Evolutionary conservation across 23 red algal genomes (phyloP), one percentile per base, ranked within the genome.

Genomic region (Agarophyton chilense): DNA sequence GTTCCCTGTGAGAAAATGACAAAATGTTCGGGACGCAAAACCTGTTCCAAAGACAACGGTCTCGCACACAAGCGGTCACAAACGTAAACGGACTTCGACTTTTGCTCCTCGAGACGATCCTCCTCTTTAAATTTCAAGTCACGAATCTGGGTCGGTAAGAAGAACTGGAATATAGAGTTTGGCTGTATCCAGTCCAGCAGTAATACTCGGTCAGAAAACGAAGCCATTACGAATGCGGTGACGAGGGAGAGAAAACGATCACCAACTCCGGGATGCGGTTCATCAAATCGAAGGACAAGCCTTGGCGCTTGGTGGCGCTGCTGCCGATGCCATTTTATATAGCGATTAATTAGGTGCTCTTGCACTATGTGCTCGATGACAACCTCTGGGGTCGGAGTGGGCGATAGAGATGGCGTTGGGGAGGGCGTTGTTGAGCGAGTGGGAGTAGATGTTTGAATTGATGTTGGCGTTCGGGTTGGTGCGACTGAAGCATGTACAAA

Each of bases 161-260:
- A 70, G 64, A 70, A 70, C 11, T 70, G 64, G 28, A 42, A 70
- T 7, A 70, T 18, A 0, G 64, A 42, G 19, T 70, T 40, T 41
- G 64, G 64, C 19, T 70, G 35, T 21, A 70, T 70, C 64, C 64
- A 70, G 38, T 70, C 64, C 64, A 70, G 64, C 4, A 70, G 64
- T 41, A 70, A 17, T 6, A 70, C 64, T 18, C 64, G 64, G 40
- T 70, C 38, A 21, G 64, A 70, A 70, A 70, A 70, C 2, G 64
- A 70, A 22, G 64, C 64, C 38, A 70, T 70, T n/a, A 70, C 38
- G 14, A 70, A 70, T 4, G 64, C 64, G 13, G 64, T 40, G 18
- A 70, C 64, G 64, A 70, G 64, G 1, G 64, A 40, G n/a, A 42
- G 38, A 42, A 70, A 70, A 10, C 64, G 64, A 70, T 70, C 64